These are phyloP conservation scores for Cyberlindnera americana DNA, from an alignment of 805 yeast species.

Conservation along the genomic window DNA sequence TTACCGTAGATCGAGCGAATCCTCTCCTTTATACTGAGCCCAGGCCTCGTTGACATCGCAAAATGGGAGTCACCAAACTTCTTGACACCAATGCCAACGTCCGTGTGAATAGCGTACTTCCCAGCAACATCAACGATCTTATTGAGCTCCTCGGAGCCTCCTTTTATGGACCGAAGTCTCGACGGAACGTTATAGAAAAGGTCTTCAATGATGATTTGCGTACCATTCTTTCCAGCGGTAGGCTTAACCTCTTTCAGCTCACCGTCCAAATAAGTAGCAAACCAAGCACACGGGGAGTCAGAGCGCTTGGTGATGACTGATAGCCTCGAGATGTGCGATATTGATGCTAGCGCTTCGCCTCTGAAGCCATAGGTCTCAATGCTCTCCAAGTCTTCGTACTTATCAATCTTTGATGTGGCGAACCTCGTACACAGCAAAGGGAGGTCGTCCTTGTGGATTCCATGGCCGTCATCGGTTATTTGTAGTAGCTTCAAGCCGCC, in stretches of 20 bases:
- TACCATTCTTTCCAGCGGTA: conserved; percentile 84
- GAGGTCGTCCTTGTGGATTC: conserved; percentile 71
- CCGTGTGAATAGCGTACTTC: conserved; percentile 71
- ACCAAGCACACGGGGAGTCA: conserved; percentile 65
- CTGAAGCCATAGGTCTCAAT: conserved; percentile 89
- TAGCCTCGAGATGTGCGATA: conserved; percentile 83
- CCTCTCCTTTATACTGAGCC: conserved; percentile 54
- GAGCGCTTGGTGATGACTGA: conserved; percentile 72
- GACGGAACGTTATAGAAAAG: conserved; percentile 86
- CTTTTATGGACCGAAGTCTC: conserved; percentile 60
- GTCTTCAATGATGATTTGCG: conserved; percentile 82
- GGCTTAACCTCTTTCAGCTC: conserved; percentile 50
- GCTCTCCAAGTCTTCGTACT: conserved; percentile 68
- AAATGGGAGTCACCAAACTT: conserved; percentile 72
- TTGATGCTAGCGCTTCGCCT: conserved; percentile 95
- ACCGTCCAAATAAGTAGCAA: conserved; percentile 66
- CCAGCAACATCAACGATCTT: conserved; percentile 81
- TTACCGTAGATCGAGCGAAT: conserved; percentile 73
- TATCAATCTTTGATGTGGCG: conserved; percentile 79
- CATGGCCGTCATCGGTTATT: conserved; percentile 85
- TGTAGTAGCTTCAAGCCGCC: conserved; percentile 89
- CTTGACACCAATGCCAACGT: conserved; percentile 76
- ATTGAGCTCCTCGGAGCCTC: conserved; percentile 69
- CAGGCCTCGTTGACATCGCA: conserved; percentile 56
- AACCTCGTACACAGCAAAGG: conserved; percentile 83